Evolutionary conservation across 1,284 basidiomycete genomes (phyloP).

Genomic region (Vanrija humicola): DNA sequence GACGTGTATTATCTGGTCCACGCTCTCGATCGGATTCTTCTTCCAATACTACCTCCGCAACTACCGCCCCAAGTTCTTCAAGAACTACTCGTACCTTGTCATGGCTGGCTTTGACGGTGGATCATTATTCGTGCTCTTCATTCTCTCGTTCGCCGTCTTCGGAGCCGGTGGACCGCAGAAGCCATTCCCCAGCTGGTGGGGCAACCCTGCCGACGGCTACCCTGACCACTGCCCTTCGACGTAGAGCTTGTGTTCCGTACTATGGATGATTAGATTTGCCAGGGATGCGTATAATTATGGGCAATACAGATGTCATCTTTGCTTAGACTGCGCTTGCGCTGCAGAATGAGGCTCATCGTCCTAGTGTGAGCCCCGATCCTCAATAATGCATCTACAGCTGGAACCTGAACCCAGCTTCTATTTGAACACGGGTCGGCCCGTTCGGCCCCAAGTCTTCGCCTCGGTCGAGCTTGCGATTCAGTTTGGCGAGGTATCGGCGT

Average conservation of each 20-base stretch:
- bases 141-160: constrained; percentile 44
- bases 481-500: constrained; percentile 33
- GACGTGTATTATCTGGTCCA: constrained; percentile 19
- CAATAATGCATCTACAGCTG: constrained; percentile 35
- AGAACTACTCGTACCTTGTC: constrained; percentile 20
- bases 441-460: constrained; percentile 34
- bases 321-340: too few relatives aligned
- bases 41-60: constrained; percentile 24
- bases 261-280: background rate
- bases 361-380: too few relatives aligned
- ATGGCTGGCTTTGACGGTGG: constrained; percentile 47
- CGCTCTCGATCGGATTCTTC: constrained; percentile 23
- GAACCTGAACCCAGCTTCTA: constrained; percentile 43
- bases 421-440: constrained; percentile 38
- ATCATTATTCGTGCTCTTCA: constrained; percentile 47
- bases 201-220: constrained; percentile 18
- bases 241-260: background rate
- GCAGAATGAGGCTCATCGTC: too few relatives aligned
- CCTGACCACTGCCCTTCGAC: constrained; percentile 24
- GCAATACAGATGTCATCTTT: too few relatives aligned
- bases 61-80: constrained; percentile 18
- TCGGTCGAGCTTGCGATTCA: constrained; percentile 42
- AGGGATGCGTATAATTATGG: too few relatives aligned
- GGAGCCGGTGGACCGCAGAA: constrained; percentile 16
- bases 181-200: constrained; percentile 29